phyloP scores from a whole-genome alignment of 2,329 filamentous ascomycete species.

The Arthrobotrys entomopaga region DNA sequence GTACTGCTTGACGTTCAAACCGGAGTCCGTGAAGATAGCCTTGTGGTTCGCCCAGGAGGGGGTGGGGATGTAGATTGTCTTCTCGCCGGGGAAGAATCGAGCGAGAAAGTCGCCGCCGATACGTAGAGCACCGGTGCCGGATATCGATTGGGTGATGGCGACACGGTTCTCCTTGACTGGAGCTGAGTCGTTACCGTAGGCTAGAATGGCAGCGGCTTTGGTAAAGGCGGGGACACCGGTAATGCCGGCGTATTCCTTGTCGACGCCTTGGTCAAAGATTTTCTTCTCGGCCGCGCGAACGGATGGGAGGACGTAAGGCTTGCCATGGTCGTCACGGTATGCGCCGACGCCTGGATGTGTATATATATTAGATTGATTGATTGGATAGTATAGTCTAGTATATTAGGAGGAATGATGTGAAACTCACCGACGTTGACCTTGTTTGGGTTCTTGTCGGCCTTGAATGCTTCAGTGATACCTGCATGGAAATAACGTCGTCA shows the following conservation, averaged over 20 bases:
- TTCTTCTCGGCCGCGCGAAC: constrained; percentile 87
- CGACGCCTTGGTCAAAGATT: constrained; percentile 85
- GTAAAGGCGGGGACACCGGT: constrained; percentile 87
- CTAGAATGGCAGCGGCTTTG: constrained; percentile 86
- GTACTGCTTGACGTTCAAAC: constrained; percentile 80
- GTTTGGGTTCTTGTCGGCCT: constrained; percentile 76
- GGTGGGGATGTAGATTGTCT: constrained; percentile 86
- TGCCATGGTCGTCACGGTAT: constrained; percentile 92
- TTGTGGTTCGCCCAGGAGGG: constrained; percentile 99
- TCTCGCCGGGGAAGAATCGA: constrained; percentile 83
- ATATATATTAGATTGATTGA: constrained; percentile 25
- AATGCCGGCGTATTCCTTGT: constrained; percentile 99
- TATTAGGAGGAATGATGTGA: constrained; percentile 8
- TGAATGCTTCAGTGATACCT: constrained; percentile 70
- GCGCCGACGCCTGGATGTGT: constrained; percentile 76
- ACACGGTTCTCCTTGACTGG: constrained; percentile 77
- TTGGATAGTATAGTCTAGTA: neutral
- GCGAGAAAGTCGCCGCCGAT: constrained; percentile 91
- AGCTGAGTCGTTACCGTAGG: constrained; percentile 80
- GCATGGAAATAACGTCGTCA: constrained; percentile 16
- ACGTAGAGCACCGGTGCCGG: constrained; percentile 94
- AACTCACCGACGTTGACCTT: constrained; percentile 88
- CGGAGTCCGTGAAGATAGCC: constrained; percentile 95
- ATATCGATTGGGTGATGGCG: constrained; percentile 71
- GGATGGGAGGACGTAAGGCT: constrained; percentile 89